Evolutionary conservation across 2,329 filamentous ascomycete genomes (phyloP).

Genomic region (Hymenoscyphus salicellus): DNA sequence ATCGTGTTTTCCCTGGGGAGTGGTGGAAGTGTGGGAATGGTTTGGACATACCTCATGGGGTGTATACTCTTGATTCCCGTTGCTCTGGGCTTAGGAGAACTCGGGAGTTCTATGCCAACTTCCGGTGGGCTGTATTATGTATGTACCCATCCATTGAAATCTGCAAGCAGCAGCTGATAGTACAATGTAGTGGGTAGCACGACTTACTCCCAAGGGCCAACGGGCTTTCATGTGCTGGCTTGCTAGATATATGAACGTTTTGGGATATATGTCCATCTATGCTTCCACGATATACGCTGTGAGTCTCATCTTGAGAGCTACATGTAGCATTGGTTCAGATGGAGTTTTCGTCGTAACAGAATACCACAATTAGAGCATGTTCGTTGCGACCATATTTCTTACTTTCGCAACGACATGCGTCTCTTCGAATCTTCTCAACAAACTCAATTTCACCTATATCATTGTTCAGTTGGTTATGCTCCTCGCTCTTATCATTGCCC

Average conservation of each 20-base stretch:
- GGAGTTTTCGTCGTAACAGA: conserved; percentile 29
- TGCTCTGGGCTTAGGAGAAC: conserved; percentile 33
- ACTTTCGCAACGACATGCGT: conserved; percentile 37
- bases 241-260: conserved; percentile 37
- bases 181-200: conserved; percentile 33
- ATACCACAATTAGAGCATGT: conserved; percentile 36
- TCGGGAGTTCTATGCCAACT: conserved; percentile 36
- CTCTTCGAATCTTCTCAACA: conserved; percentile 28
- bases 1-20: conserved; percentile 34
- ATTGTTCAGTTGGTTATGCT: conserved; percentile 34
- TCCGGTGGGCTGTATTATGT: conserved; percentile 36
- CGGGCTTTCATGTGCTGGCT: conserved; percentile 37
- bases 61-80: conserved; percentile 35
- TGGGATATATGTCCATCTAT: conserved; percentile 37
- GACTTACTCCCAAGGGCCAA: conserved; percentile 30
- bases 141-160: background rate
- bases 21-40: conserved; percentile 33
- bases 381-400: conserved; percentile 31
- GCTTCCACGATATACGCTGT: conserved; percentile 37
- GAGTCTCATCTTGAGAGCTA: conserved; percentile 34
- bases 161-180: background rate
- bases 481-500: conserved; percentile 31
- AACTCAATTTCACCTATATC: conserved; percentile 34
- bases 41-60: conserved; percentile 35
- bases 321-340: conserved; percentile 30